Base-by-base conservation (phyloP, 2,329 filamentous ascomycete species). In the Drechslera avenae region DNA sequence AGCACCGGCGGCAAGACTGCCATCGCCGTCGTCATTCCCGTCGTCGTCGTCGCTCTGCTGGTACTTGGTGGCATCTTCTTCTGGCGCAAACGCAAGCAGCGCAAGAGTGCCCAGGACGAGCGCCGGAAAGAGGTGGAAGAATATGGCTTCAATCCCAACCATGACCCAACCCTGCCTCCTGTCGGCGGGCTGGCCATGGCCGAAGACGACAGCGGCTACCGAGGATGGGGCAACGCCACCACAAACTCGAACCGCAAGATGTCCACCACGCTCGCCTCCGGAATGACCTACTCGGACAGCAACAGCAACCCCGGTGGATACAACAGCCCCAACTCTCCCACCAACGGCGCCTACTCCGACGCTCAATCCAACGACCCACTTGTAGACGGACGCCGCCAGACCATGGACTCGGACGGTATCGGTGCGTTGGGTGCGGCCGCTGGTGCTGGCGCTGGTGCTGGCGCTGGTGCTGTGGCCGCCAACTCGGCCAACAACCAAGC, bases 111-210 rank as follows among this genome's bases (percentile, higher is more conserved):
- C 12, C 91, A 94, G 68, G 94, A 97, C 71, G 86, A 92, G 65
- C 85, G 94, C 42, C 85, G 92, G 57, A 97, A 97, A 77, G 94
- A 99, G 75, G 91, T 97, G 9, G 93, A 97, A 73, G 94, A 97
- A 70, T 97, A 97, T 72, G 88, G 89, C 26, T 97, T 92, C 79
- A 97, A 97, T 73, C 94, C 94, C n/a, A 97, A 97, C 75, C 87
- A 91, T 53, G 92, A 97, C 69, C 91, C 92, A 0, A 91, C 89
- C 1, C 80, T 96, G 10, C 85, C 85, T 6, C 79, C 81, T 8
- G 78, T 83, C 13, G 78, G 75, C 12, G 78, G 75, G 19, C 75
- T 80, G 44, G 82, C 81, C 45, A 91, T 92, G 87, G 82, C 85
- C 50, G 90, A 96, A 57, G 82, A 83, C 50, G 82, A 81, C 46